Conservation (phyloP, 2,329 filamentous ascomycete genomes). For the Exophiala aquamarina region DNA sequence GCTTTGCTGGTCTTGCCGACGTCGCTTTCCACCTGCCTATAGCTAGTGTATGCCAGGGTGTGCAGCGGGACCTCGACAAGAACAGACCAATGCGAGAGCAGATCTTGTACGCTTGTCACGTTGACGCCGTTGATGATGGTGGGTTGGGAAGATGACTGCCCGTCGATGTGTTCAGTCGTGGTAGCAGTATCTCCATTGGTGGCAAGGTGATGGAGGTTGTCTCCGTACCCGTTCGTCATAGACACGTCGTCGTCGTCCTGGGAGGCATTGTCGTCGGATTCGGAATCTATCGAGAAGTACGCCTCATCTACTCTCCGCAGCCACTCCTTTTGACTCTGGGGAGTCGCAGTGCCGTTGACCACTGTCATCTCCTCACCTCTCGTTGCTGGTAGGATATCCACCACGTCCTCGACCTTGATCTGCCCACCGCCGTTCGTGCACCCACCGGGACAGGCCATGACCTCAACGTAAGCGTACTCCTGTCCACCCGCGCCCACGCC, state of each 20-base stretch:
- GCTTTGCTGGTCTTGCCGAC: slow-evolving; percentile 68
- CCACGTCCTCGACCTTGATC: slow-evolving; percentile 81
- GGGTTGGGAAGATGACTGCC: slow-evolving; percentile 26
- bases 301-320: slow-evolving; percentile 80
- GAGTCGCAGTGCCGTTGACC: slow-evolving; percentile 42
- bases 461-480: slow-evolving; percentile 92
- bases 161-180: slow-evolving; percentile 30
- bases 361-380: slow-evolving; percentile 29
- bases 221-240: slow-evolving; percentile 8
- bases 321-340: slow-evolving; percentile 84
- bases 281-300: slow-evolving; percentile 74
- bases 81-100: slow-evolving; percentile 73
- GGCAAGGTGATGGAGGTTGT: too few species aligned
- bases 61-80: slow-evolving; percentile 69
- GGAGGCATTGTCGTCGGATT: slow-evolving; percentile 44
- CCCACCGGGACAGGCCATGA: slow-evolving; percentile 98
- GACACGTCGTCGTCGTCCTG: slow-evolving; percentile 29
- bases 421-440: slow-evolving; percentile 98
- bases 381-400: slow-evolving; percentile 28
- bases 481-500: slow-evolving; percentile 37
- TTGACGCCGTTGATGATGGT: slow-evolving; percentile 63
- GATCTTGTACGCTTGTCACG: slow-evolving; percentile 61
- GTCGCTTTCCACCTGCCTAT: slow-evolving; percentile 89
- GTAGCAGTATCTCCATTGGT: slow-evolving; percentile 12
- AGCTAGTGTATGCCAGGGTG: slow-evolving; percentile 80